phyloP scores from a whole-genome alignment of 768 basidiomycete genomes.

The Boletus coccyginus region DNA sequence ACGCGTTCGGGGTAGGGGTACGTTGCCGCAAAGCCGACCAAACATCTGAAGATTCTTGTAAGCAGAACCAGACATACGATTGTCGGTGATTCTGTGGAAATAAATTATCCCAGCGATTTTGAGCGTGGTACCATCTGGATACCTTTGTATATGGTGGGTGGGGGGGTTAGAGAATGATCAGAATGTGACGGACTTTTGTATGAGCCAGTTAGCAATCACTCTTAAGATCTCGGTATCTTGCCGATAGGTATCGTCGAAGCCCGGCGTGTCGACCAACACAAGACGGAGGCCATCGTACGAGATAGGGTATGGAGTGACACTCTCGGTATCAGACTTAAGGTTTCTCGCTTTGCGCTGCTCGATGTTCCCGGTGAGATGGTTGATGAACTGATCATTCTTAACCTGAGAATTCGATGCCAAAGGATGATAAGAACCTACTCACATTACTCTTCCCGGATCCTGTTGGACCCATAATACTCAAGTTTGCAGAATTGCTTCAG shows the following conservation, averaged over 20 bases:
- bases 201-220: conserved; percentile 16
- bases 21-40: conserved; percentile 33
- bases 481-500: background rate
- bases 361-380: conserved; percentile 2
- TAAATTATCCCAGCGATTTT: conserved; percentile 34
- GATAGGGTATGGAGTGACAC: conserved; percentile 3
- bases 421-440: background rate
- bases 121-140: background rate
- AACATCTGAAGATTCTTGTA: conserved; percentile 34
- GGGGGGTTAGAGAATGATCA: background rate
- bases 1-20: conserved; percentile 27
- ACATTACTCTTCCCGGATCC: conserved; percentile 26
- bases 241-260: conserved; percentile 20
- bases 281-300: background rate
- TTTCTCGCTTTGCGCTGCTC: background rate
- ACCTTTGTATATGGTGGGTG: background rate
- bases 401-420: background rate
- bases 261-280: conserved; percentile 21
- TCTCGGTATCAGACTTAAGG: conserved; percentile 13
- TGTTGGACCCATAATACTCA: conserved; percentile 24
- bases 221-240: conserved; percentile 10
- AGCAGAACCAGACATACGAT: conserved; percentile 31
- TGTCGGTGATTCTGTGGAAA: conserved; percentile 35
- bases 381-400: conserved; percentile 9
- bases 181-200: conserved; percentile 9